phyloP scores from a whole-genome alignment of 768 basidiomycete species.

The Chalciporus chontae region DNA sequence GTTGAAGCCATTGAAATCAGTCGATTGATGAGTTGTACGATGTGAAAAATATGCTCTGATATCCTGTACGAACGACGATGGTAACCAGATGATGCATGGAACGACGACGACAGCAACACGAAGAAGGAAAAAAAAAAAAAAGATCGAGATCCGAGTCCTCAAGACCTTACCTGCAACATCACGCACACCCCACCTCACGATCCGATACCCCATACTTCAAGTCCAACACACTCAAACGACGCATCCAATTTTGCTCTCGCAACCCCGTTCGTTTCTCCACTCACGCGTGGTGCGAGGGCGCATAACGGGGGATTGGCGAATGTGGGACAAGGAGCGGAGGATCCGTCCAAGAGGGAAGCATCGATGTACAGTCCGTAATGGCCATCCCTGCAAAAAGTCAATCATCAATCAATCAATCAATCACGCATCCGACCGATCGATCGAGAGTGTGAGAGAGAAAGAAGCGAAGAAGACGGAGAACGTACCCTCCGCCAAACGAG shows the following conservation, averaged over 20 bases:
- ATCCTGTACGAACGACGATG: too few relatives aligned
- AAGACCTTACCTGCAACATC: too few relatives aligned
- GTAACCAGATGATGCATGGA: too few relatives aligned
- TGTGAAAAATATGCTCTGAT: too few relatives aligned
- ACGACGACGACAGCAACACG: too few relatives aligned
- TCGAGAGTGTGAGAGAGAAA: not conserved
- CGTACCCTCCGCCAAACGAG: conserved; percentile 91
- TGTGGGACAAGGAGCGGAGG: conserved; percentile 79
- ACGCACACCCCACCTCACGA: conserved; percentile 15
- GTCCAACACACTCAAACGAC: conserved; percentile 85
- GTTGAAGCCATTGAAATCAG: too few relatives aligned
- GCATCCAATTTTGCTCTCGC: conserved; percentile 37
- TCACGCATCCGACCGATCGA: not conserved
- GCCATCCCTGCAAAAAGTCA: conserved; percentile 55
- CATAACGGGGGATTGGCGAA: conserved; percentile 87
- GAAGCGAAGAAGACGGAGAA: conserved; percentile 4
- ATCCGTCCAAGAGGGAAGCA: conserved; percentile 74
- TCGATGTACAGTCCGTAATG: conserved; percentile 89
- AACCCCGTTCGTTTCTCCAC: conserved; percentile 20
- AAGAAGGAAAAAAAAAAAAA: too few relatives aligned
- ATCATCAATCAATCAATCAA: not conserved
- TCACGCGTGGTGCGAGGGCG: conserved; percentile 20
- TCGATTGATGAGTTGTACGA: too few relatives aligned
- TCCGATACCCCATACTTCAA: conserved; percentile 89
- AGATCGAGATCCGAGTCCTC: too few relatives aligned